These are phyloP conservation scores for Lipomyces kockii DNA, from an alignment of 805 yeast species.

Conservation along the genomic window DNA sequence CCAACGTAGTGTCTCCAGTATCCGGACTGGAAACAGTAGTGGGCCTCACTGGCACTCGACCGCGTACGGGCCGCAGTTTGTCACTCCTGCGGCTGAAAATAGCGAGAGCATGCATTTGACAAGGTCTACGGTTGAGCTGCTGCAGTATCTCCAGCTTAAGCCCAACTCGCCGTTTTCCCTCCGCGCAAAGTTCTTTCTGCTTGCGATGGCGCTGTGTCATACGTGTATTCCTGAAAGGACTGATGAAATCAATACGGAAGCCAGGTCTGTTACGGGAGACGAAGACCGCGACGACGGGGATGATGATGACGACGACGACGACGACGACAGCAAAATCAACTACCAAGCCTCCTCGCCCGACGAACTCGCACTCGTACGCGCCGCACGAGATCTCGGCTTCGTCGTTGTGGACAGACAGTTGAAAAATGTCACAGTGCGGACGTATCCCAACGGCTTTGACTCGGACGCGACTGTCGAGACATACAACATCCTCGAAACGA, in stretches of 20 bases:
- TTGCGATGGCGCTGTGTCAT: conserved; percentile 86
- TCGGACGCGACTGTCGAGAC: conserved; percentile 62
- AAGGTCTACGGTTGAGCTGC: conserved; percentile 63
- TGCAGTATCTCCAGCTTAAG: conserved; percentile 68
- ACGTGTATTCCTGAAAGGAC: conserved; percentile 74
- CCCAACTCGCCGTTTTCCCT: conserved; percentile 74
- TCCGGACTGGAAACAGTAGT: conserved; percentile 13
- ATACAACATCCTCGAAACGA: conserved; percentile 75
- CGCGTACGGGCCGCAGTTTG: conserved; percentile 21
- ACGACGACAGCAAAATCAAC: conserved; percentile 55
- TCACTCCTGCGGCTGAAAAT: not conserved
- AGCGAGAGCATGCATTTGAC: conserved; percentile 11
- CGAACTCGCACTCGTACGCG: conserved; percentile 89
- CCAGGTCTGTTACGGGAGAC: conserved; percentile 41
- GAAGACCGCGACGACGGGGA: conserved; percentile 22
- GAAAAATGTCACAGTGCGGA: conserved; percentile 64
- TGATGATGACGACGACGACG: conserved; percentile 38
- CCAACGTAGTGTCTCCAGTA: conserved; percentile 12
- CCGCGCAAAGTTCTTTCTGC: conserved; percentile 75
- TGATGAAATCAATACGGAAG: conserved; percentile 22
- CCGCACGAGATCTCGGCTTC: conserved; percentile 94
- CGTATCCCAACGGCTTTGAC: conserved; percentile 83
- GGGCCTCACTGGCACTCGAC: conserved; percentile 28
- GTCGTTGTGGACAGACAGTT: conserved; percentile 74
- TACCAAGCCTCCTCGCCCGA: conserved; percentile 98